These are phyloP conservation scores for Trichoderma breve DNA, from an alignment of 2,329 filamentous ascomycete genomes.

Conservation along the genomic window DNA sequence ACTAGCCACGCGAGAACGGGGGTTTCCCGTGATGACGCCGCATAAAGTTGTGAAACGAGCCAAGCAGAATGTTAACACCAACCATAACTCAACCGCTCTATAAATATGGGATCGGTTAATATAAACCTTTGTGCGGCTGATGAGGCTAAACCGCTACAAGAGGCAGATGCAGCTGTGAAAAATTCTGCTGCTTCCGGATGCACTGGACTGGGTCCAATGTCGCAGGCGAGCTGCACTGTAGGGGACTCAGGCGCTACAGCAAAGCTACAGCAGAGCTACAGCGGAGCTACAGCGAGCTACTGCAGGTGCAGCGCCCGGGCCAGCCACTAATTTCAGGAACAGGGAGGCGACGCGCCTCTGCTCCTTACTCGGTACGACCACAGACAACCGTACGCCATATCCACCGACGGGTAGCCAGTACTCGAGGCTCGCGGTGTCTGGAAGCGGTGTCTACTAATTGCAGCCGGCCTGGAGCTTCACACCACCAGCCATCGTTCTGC, in stretches of 20 bases:
- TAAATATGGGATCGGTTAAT: background rate
- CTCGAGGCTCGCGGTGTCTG: background rate
- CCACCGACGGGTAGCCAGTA: background rate
- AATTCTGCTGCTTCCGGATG: background rate
- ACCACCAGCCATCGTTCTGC: slow-evolving; percentile 2
- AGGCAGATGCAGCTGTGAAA: background rate
- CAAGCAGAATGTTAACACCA: background rate
- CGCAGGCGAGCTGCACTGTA: background rate
- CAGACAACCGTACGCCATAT: background rate
- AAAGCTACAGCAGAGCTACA: slow-evolving; percentile 4
- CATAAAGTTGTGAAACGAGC: background rate
- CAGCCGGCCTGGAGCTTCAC: background rate
- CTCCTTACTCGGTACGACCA: background rate
- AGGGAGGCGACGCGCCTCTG: slow-evolving; percentile 1
- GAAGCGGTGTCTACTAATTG: background rate
- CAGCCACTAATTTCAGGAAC: slow-evolving; percentile 14
- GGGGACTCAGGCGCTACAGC: background rate
- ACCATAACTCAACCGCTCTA: background rate
- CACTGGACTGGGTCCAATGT: background rate
- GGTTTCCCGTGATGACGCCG: background rate
- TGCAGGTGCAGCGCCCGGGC: slow-evolving; percentile 2
- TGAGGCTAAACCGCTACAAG: background rate
- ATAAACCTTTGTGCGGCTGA: background rate
- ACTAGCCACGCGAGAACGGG: background rate
- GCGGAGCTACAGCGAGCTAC: background rate